phyloP scores from a whole-genome alignment of 2,329 filamentous ascomycete genomes.

The Aurifilum marmelostoma region DNA sequence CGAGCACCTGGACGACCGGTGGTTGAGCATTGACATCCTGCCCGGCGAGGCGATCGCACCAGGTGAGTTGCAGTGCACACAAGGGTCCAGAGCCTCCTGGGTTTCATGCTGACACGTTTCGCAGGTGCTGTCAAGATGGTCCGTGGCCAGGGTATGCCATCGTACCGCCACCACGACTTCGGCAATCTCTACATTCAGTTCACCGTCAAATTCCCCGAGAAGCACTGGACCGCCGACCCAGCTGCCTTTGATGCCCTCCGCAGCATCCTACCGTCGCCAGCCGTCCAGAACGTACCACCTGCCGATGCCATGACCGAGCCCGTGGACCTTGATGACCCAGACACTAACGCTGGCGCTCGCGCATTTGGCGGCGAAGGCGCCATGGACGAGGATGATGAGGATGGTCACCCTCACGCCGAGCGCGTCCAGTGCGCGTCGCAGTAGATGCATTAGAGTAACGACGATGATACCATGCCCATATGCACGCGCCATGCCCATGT shows the following conservation, averaged over 20 bases:
- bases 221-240: conserved; percentile 67
- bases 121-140: conserved; percentile 90
- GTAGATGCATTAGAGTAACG: conserved; percentile 53
- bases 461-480: background rate
- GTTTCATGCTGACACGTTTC: conserved; percentile 31
- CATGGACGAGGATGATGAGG: conserved; percentile 78
- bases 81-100: background rate
- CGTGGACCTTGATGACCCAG: conserved; percentile 83
- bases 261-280: conserved; percentile 76
- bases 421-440: conserved; percentile 87
- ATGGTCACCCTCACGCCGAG: conserved; percentile 74
- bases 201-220: conserved; percentile 93
- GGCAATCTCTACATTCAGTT: conserved; percentile 98
- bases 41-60: conserved; percentile 94
- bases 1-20: conserved; percentile 96
- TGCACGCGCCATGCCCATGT: background rate
- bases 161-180: conserved; percentile 89
- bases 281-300: conserved; percentile 68
- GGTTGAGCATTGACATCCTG: conserved; percentile 90
- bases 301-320: conserved; percentile 89
- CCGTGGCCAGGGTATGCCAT: conserved; percentile 96
- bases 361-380: conserved; percentile 65
- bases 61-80: conserved; percentile 60
- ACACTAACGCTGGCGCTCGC: conserved; percentile 68
- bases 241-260: conserved; percentile 79